These are phyloP conservation scores for Pseudogymnoascus sp. DNA, from an alignment of 2,329 filamentous ascomycete genomes.

Conservation along the genomic window DNA sequence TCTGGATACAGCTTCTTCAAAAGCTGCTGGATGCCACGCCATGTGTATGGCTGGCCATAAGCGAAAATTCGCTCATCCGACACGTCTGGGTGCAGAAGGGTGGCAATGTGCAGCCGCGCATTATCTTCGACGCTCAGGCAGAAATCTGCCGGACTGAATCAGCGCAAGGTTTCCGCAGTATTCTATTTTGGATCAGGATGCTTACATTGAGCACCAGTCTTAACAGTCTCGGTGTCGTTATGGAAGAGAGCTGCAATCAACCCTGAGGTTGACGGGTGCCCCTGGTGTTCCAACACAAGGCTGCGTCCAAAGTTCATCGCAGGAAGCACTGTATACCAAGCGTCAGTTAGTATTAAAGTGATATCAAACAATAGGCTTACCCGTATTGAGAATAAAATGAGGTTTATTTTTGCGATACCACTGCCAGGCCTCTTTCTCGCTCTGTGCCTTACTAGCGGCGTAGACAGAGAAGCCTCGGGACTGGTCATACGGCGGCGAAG, in stretches of 20 bases:
- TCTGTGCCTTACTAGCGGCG: conserved; percentile 31
- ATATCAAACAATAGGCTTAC: conserved; percentile 17
- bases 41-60: conserved; percentile 16
- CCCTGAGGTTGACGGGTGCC: not conserved
- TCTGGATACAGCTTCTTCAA: conserved; percentile 18
- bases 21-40: conserved; percentile 17
- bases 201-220: conserved; percentile 13
- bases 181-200: not conserved
- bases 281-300: conserved; percentile 17
- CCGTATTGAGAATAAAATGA: conserved; percentile 20
- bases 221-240: conserved; percentile 8
- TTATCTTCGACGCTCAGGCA: conserved; percentile 15
- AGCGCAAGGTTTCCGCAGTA: not conserved
- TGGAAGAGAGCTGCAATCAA: not conserved
- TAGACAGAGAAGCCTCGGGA: conserved; percentile 28
- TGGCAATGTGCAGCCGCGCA: not conserved
- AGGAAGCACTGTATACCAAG: conserved; percentile 22
- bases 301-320: conserved; percentile 25
- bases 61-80: not conserved
- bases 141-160: conserved; percentile 1
- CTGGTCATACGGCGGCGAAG: conserved; percentile 26
- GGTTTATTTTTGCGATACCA: conserved; percentile 26
- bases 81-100: not conserved
- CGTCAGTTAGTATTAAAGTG: not conserved
- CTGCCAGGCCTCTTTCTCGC: conserved; percentile 32